phyloP scores from a whole-genome alignment of 495 filamentous ascomycete species.

The Aspergillus funiculosus region DNA sequence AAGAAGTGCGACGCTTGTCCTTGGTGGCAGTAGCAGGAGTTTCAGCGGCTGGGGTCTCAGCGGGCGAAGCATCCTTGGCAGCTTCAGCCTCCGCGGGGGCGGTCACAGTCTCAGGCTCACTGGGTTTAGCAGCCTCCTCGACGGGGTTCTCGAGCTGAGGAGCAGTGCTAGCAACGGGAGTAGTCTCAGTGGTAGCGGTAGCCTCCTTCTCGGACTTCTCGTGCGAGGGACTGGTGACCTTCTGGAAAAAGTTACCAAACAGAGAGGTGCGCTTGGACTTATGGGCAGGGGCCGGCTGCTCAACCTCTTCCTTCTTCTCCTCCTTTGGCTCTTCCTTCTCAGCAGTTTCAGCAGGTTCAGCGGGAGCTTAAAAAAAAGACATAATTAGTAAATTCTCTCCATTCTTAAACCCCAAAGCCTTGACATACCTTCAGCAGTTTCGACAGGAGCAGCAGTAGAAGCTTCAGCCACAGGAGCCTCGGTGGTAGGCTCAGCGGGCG shows the following conservation, averaged over 20 bases:
- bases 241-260: slow-evolving; percentile 52
- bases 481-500: slow-evolving; percentile 28
- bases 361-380: slow-evolving; percentile 12
- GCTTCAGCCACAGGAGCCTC: slow-evolving; percentile 24
- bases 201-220: slow-evolving; percentile 52
- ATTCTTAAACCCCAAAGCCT: no score
- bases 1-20: slow-evolving; percentile 51
- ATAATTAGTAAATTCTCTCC: neutral
- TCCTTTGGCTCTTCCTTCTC: slow-evolving; percentile 32
- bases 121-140: slow-evolving; percentile 40
- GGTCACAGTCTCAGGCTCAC: slow-evolving; percentile 41
- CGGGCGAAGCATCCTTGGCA: slow-evolving; percentile 33
- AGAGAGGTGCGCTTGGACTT: slow-evolving; percentile 49
- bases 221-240: slow-evolving; percentile 46
- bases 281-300: slow-evolving; percentile 23
- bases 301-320: slow-evolving; percentile 32
- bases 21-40: slow-evolving; percentile 34
- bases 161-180: slow-evolving; percentile 42
- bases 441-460: slow-evolving; percentile 23
- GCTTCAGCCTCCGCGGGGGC: slow-evolving; percentile 38
- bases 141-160: slow-evolving; percentile 49
- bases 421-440: slow-evolving; percentile 28
- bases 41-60: slow-evolving; percentile 30
- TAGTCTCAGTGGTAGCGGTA: slow-evolving; percentile 39
- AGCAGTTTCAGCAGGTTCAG: slow-evolving; percentile 22